Percentiles rank a stretch among this genome's conserved stretches.
These are phyloP conservation scores for Naematelia aurantialba DNA, from an alignment of 768 basidiomycete genomes.

Conservation along the genomic window DNA sequence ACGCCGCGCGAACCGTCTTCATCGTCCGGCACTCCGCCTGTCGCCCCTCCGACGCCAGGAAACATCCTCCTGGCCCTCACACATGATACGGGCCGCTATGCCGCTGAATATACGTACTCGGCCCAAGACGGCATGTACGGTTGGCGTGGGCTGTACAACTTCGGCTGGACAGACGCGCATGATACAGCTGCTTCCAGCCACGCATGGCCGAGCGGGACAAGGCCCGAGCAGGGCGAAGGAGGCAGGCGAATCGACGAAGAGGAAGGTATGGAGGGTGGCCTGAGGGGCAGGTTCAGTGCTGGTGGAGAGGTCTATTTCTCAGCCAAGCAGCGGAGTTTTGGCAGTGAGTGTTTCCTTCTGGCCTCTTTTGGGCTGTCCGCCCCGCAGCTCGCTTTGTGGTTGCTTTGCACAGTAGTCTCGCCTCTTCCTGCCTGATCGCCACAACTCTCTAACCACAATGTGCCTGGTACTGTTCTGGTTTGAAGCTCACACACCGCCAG, in stretches of 20 bases:
- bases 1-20: constrained; percentile 23
- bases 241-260: constrained; percentile 89
- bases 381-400: no score
- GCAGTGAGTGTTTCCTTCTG: constrained; percentile 62
- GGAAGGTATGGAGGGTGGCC: constrained; percentile 83
- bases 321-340: constrained; percentile 85
- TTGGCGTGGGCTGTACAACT: constrained; percentile 81
- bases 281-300: constrained; percentile 83
- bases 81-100: constrained; percentile 88
- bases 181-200: constrained; percentile 29
- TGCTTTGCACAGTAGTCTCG: no score
- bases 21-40: constrained; percentile 31
- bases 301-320: constrained; percentile 94
- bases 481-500: no score
- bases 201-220: constrained; percentile 22
- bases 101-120: constrained; percentile 90
- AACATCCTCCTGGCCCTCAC: constrained; percentile 74
- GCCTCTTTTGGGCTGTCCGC: no score
- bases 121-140: constrained; percentile 94
- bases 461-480: no score
- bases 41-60: constrained; percentile 49
- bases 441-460: background rate
- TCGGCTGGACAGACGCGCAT: constrained; percentile 61
- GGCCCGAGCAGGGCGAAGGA: constrained; percentile 45
- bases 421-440: no score